phyloP scores from a whole-genome alignment of 179 eudicot genomes.

The Beta macrorhiza region DNA sequence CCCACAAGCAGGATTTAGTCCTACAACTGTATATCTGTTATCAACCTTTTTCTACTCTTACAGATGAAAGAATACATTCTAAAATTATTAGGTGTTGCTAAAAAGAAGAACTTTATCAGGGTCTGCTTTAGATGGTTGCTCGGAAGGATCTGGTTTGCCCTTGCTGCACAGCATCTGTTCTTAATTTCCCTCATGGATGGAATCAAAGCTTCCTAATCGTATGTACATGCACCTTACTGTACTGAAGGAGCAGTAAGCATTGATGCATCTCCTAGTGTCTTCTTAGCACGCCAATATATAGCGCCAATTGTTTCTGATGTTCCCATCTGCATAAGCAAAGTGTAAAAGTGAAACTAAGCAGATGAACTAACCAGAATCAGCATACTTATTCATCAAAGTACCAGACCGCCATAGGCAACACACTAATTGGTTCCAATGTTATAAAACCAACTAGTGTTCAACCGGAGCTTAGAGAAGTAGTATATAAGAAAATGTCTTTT shows the following conservation, averaged over 20 bases:
- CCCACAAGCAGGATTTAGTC: not conserved
- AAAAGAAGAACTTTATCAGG: not conserved
- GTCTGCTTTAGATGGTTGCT: not conserved
- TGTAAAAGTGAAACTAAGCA: not conserved
- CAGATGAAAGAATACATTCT: not conserved
- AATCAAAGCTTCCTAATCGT: not conserved
- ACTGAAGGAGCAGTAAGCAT: constrained; percentile 1
- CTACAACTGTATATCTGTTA: not conserved
- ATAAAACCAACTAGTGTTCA: not conserved
- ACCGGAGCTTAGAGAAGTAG: too few species aligned
- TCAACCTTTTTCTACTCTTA: not conserved
- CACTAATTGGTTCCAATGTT: not conserved
- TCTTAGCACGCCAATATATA: constrained; percentile 80
- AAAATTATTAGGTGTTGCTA: not conserved
- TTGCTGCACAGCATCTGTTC: not conserved
- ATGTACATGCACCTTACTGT: not conserved
- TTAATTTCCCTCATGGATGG: not conserved
- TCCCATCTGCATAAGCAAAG: constrained; percentile 54
- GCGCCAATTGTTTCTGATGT: constrained; percentile 74
- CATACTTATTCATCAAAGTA: not conserved
- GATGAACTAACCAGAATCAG: not conserved
- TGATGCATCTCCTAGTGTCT: constrained; percentile 52
- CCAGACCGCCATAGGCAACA: not conserved
- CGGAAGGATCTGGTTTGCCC: not conserved
- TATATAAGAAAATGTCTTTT: too few species aligned